Base-by-base conservation (phyloP, 2,329 filamentous ascomycete species). In the Colletotrichum orchidophilum region DNA sequence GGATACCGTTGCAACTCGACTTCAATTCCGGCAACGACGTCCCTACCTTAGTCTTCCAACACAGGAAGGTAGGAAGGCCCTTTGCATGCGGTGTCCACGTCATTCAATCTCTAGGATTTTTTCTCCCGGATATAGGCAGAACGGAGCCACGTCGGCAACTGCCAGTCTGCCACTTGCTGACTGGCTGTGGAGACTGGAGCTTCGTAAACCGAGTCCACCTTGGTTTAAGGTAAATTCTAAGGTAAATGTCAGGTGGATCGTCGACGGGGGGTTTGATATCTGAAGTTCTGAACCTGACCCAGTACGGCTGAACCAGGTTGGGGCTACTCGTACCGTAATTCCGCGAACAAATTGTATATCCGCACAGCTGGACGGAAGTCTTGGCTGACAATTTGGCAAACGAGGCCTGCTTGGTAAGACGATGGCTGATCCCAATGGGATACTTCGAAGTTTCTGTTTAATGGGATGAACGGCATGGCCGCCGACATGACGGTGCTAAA, bases 61-160 rank as follows among this genome's bases (percentile, higher is more conserved):
- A 55, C 13, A 13, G 24, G 18, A n/a, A 63, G 12, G 42, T 42
- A 27, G 11, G 50, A 52, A 46, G 39, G 39, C 18, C 39, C 31
- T 52, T 49, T 61, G 26, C 35, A 24, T 46, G 9, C 33, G 1
- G 13, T 61, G 27, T 52, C 26, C 46, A 46, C 29, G 59, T 35
- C 59, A 62, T 62, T 52, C 42, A 3, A n/a, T 33, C n/a, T 26
- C 12, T 21, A 31, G 29, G 29, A 15, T 21, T 18, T n/a, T n/a
- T 62, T n/a, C n/a, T n/a, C n/a, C n/a, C 46, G 46, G 59, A 62
- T 50, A 26, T 62, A 52, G 46, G 33, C 27, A n/a, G 29, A 60
- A 46, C 58, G 58, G 58, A 49, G 11, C 58, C 35, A 46, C 3
- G n/a, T 46, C 42, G 29, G 33, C 39, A 33, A 46, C 31, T 62